phyloP scores from a whole-genome alignment of 2,329 filamentous ascomycete species.

The Neopestalotiopsis sp. region DNA sequence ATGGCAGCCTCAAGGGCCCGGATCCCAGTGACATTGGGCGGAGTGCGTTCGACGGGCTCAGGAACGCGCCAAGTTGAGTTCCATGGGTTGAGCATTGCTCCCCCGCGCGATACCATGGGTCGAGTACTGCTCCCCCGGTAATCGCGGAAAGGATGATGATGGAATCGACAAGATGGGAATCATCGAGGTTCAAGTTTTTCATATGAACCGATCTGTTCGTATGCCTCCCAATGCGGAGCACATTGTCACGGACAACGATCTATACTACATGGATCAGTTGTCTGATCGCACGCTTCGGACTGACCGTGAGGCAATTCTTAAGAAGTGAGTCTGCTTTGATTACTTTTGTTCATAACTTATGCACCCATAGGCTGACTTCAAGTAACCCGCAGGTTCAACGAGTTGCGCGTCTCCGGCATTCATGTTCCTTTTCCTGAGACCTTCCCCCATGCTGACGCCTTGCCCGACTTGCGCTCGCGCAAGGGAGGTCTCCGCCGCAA shows the following conservation, averaged over 20 bases:
- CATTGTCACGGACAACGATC: neutral
- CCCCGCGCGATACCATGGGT: too few relatives aligned
- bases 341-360: too few relatives aligned
- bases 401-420: neutral
- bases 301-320: neutral
- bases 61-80: slow-evolving; percentile 31
- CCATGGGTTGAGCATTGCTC: too few relatives aligned
- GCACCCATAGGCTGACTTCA: too few relatives aligned
- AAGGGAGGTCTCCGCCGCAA: neutral
- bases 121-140: too few relatives aligned
- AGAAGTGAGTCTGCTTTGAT: too few relatives aligned
- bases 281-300: neutral
- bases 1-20: slow-evolving; percentile 17
- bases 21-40: slow-evolving; percentile 19
- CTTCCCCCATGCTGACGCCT: neutral
- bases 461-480: neutral
- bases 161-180: neutral
- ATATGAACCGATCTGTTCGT: neutral
- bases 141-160: neutral
- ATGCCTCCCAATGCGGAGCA: neutral
- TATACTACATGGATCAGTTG: neutral
- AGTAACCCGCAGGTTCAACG: too few relatives aligned
- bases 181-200: neutral
- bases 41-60: slow-evolving; percentile 49
- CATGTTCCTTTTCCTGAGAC: neutral